Conservation (phyloP, 225 moss, liverwort and hornwort species). For the Physcomitrellopsis africana region DNA sequence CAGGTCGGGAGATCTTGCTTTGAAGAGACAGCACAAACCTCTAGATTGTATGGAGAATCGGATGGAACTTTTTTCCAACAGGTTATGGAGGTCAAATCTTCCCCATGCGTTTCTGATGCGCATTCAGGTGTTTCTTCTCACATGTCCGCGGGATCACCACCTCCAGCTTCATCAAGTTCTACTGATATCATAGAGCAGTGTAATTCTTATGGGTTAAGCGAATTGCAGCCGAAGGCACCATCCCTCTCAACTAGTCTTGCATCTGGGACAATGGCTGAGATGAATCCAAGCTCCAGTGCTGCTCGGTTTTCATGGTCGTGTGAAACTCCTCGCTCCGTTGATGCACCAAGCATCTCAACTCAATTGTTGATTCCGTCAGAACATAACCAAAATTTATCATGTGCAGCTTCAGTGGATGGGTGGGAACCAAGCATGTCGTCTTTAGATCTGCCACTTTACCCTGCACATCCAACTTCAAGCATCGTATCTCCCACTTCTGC, state of each 20-base stretch:
- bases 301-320: conserved; percentile 33
- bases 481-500: neutral
- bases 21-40: conserved; percentile 10
- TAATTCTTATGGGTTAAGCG: neutral
- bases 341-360: conserved; percentile 15
- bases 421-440: conserved; percentile 22
- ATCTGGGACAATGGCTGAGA: conserved; percentile 32
- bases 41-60: neutral
- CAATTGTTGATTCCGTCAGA: conserved; percentile 18
- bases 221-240: conserved; percentile 15
- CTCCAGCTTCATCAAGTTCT: conserved; percentile 30
- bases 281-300: conserved; percentile 32
- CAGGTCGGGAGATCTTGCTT: conserved; percentile 3
- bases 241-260: conserved; percentile 20
- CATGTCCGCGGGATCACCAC: conserved; percentile 27
- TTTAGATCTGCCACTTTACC: conserved; percentile 29
- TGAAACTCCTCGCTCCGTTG: conserved; percentile 25
- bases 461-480: conserved; percentile 22
- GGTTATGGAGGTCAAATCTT: neutral
- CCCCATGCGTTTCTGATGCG: conserved; percentile 1
- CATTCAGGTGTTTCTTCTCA: conserved; percentile 32
- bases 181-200: conserved; percentile 18
- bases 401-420: conserved; percentile 19
- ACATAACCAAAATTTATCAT: conserved; percentile 16
- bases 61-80: conserved; percentile 9